phyloP scores from a whole-genome alignment of 1,284 basidiomycete genomes.

The Microbotryum violaceum region DNA sequence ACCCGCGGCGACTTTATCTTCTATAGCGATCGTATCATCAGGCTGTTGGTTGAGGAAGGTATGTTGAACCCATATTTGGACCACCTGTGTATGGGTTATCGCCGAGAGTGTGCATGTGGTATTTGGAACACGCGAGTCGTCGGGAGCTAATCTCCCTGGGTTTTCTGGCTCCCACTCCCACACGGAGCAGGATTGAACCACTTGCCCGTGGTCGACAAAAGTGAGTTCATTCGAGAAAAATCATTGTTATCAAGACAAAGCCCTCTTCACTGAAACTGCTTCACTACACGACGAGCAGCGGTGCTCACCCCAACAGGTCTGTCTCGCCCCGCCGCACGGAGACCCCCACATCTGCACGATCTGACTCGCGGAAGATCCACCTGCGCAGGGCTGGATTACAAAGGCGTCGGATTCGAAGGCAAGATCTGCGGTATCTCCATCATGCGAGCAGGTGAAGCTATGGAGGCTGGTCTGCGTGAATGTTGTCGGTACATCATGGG shows the following conservation, averaged over 20 bases:
- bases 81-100: too few relatives aligned
- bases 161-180: not conserved
- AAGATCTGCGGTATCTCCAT: constrained; percentile 77
- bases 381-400: constrained; percentile 60
- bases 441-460: constrained; percentile 51
- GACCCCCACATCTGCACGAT: constrained; percentile 15
- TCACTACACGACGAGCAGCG: constrained; percentile 28
- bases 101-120: constrained; percentile 42
- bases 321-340: not conserved
- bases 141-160: not conserved
- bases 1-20: constrained; percentile 88
- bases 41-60: constrained; percentile 55
- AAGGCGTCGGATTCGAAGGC: constrained; percentile 85
- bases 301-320: constrained; percentile 64
- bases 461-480: constrained; percentile 68
- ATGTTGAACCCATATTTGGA: constrained; percentile 15
- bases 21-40: constrained; percentile 66
- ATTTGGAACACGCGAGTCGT: constrained; percentile 51
- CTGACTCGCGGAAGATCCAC: not conserved
- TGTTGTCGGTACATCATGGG: constrained; percentile 54
- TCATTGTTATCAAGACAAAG: not conserved
- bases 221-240: constrained; percentile 4
- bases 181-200: constrained; percentile 73
- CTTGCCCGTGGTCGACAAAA: constrained; percentile 79
- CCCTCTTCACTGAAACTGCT: not conserved